Evolutionary conservation across 495 filamentous ascomycete genomes (phyloP).

Genomic region (Oidiodendron maius): DNA sequence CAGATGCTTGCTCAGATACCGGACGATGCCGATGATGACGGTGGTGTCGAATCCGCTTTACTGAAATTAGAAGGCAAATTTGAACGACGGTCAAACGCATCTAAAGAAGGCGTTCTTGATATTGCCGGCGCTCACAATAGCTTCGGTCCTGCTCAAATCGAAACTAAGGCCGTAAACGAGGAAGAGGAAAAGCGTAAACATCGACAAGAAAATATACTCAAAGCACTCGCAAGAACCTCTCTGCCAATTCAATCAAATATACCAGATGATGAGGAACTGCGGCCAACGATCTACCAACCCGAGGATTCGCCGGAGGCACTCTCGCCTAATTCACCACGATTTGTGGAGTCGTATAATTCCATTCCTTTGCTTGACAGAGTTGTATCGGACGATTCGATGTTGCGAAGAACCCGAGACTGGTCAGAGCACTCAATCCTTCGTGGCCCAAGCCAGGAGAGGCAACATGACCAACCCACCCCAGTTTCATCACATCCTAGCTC

Average conservation of each 20-base stretch:
- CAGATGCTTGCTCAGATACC: conserved; percentile 84
- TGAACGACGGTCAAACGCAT: conserved; percentile 30
- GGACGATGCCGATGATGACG: conserved; percentile 75
- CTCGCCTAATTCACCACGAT: conserved; percentile 3
- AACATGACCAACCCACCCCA: conserved; percentile 18
- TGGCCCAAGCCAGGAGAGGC: conserved; percentile 19
- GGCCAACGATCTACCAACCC: conserved; percentile 20
- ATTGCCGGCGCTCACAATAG: conserved; percentile 8
- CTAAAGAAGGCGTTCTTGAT: neutral
- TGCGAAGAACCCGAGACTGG: conserved; percentile 11
- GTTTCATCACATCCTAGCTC: conserved; percentile 32
- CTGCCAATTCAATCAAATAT: neutral
- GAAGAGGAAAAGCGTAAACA: conserved; percentile 38
- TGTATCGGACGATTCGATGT: conserved; percentile 48
- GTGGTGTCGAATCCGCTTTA: conserved; percentile 88
- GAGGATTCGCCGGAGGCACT: conserved; percentile 6
- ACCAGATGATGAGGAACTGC: conserved; percentile 17
- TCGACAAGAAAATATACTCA: conserved; percentile 38
- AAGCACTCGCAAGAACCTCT: conserved; percentile 10
- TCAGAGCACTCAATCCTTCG: conserved; percentile 19
- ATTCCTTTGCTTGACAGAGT: conserved; percentile 72
- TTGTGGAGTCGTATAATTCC: conserved; percentile 59
- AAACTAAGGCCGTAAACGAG: conserved; percentile 16
- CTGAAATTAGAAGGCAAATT: conserved; percentile 90
- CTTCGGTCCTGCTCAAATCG: conserved; percentile 15